Evolutionary conservation across 129 eudicot species (phyloP).

Genomic region (Arctium lappa): DNA sequence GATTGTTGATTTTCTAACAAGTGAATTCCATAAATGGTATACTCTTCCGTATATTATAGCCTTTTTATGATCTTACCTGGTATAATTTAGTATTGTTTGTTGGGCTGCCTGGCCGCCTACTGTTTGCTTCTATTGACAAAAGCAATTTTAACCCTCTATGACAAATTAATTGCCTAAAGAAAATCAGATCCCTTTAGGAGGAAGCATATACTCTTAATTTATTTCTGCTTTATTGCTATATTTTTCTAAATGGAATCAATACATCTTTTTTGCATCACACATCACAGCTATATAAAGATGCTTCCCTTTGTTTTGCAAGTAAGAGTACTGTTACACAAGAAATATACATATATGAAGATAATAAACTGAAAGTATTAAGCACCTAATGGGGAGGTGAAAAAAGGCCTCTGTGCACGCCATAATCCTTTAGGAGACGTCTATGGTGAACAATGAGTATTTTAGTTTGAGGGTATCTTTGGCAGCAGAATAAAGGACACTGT

Average conservation of each 20-base stretch:
- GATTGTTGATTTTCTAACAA: slow-evolving; percentile 11
- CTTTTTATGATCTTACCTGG: slow-evolving; percentile 5
- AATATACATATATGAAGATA: background rate
- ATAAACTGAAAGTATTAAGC: background rate
- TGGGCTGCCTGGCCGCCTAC: background rate
- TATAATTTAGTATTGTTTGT: slow-evolving; percentile 1
- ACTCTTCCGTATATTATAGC: background rate
- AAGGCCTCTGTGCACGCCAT: background rate
- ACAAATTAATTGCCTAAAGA: background rate
- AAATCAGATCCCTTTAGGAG: background rate
- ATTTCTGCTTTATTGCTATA: background rate
- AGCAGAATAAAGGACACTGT: background rate
- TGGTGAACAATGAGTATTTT: background rate
- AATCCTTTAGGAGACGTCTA: background rate
- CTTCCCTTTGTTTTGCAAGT: background rate
- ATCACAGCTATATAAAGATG: background rate
- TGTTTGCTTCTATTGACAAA: background rate
- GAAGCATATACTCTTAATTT: background rate
- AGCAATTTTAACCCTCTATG: background rate
- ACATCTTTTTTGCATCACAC: background rate
- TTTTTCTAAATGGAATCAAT: background rate
- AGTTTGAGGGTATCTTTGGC: background rate
- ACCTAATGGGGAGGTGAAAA: background rate
- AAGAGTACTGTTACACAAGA: no score
- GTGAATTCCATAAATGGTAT: slow-evolving; percentile 8